A percentile compares a stretch with the other conserved stretches of the same genome.
Conservation (phyloP, 371 early-diverging fungal genomes). For the Apophysomyces sp. region DNA sequence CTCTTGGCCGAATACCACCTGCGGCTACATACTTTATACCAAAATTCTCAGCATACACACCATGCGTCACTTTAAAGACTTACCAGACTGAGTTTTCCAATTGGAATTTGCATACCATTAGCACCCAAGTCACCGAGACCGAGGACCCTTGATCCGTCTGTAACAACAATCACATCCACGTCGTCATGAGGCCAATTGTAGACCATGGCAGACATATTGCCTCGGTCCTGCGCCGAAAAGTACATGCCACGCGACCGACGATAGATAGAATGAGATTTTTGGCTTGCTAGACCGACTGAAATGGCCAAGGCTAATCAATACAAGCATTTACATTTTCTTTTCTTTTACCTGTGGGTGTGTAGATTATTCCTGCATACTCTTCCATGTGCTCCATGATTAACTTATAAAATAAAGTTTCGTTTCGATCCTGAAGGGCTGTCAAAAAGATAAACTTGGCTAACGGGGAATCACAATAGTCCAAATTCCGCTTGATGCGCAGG, state of each 20-base stretch:
- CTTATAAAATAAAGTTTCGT: slow-evolving; percentile 68
- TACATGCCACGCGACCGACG: slow-evolving; percentile 68
- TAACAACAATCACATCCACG: slow-evolving; percentile 67
- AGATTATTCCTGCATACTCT: slow-evolving; percentile 48
- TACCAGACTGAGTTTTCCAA: slow-evolving; percentile 63
- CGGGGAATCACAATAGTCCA: slow-evolving; percentile 56
- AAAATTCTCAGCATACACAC: slow-evolving; percentile 11
- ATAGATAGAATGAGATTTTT: slow-evolving; percentile 63
- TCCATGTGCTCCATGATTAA: slow-evolving; percentile 59
- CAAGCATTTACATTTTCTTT: background rate
- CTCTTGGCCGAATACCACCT: slow-evolving; percentile 64
- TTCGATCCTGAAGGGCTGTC: slow-evolving; percentile 54
- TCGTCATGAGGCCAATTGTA: slow-evolving; percentile 60
- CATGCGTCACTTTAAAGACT: slow-evolving; percentile 7
- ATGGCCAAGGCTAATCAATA: background rate
- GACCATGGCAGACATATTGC: slow-evolving; percentile 60
- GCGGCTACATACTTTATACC: slow-evolving; percentile 55
- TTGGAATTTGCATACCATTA: slow-evolving; percentile 66
- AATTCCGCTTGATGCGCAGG: slow-evolving; percentile 57
- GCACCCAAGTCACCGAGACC: slow-evolving; percentile 70
- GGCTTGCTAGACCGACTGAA: slow-evolving; percentile 50
- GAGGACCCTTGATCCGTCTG: slow-evolving; percentile 67
- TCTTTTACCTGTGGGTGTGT: slow-evolving; percentile 45
- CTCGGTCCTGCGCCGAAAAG: slow-evolving; percentile 59
- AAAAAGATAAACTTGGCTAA: slow-evolving; percentile 62